A percentile compares a stretch with the other conserved stretches of the same genome.
Evolutionary conservation across 2,329 filamentous ascomycete genomes (phyloP).

Genomic region (Fusarium penzigii): DNA sequence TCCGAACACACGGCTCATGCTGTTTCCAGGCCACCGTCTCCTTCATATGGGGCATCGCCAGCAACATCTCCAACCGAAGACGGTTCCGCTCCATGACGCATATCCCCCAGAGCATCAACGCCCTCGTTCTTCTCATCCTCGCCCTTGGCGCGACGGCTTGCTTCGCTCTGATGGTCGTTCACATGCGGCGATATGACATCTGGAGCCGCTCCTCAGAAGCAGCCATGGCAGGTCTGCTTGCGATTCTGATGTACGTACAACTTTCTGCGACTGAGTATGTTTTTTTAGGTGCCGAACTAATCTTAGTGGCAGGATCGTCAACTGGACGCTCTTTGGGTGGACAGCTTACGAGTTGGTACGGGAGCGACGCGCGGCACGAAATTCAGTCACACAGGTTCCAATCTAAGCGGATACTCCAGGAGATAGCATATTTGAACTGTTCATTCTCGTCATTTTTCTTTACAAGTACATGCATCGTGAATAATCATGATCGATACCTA

Average conservation of each 20-base stretch:
- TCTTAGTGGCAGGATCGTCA: conserved; percentile 11
- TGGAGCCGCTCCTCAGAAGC: conserved; percentile 19
- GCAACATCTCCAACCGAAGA: conserved; percentile 24
- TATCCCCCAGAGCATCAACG: conserved; percentile 16
- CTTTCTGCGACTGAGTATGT: background rate
- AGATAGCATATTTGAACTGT: conserved; percentile 1
- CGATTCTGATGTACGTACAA: conserved; percentile 24
- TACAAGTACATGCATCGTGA: too few relatives aligned
- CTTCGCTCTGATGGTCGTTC: conserved; percentile 22
- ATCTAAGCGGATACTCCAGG: conserved; percentile 12
- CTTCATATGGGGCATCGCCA: conserved; percentile 21
- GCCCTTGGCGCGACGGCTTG: conserved; percentile 24
- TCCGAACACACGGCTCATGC: background rate
- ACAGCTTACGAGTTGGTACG: conserved; percentile 13
- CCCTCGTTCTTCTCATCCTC: conserved; percentile 22
- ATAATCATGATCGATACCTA: too few relatives aligned
- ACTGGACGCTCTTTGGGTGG: conserved; percentile 23
- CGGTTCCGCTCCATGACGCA: conserved; percentile 19
- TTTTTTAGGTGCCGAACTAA: background rate
- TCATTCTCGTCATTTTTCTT: too few relatives aligned
- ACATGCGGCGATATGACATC: conserved; percentile 15
- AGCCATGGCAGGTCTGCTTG: conserved; percentile 25
- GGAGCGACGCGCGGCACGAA: conserved; percentile 9
- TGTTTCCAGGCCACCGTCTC: conserved; percentile 15
- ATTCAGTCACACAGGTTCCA: conserved; percentile 17